A percentile compares a stretch with the other conserved stretches of the same genome.
phyloP scores from a whole-genome alignment of 2,329 filamentous ascomycete species.

The Fusarium pseudoanthophilum region DNA sequence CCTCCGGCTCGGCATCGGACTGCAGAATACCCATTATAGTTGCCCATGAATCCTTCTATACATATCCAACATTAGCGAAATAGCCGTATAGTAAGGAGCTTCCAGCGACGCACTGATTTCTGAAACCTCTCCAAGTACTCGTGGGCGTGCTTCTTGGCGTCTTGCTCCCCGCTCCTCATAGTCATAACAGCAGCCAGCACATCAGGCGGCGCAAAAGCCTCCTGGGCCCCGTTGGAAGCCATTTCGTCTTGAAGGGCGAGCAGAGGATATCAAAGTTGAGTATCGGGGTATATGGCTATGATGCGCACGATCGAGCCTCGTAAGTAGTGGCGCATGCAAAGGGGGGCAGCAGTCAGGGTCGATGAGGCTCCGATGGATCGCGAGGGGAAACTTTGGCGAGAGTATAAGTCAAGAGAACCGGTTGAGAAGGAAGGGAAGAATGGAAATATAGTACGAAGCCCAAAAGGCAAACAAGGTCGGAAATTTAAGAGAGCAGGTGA shows the following conservation, averaged over 20 bases:
- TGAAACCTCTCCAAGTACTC: slow-evolving; percentile 94
- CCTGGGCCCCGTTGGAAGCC: slow-evolving; percentile 73
- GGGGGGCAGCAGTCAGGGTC: slow-evolving; percentile 25
- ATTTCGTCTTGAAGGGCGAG: slow-evolving; percentile 57
- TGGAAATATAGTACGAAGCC: slow-evolving; percentile 8
- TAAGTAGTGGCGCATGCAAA: slow-evolving; percentile 42
- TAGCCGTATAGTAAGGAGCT: not conserved
- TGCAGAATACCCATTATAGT: slow-evolving; percentile 88
- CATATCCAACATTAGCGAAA: slow-evolving; percentile 20
- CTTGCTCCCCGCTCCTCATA: slow-evolving; percentile 86
- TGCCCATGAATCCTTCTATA: slow-evolving; percentile 88
- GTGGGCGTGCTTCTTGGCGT: slow-evolving; percentile 89
- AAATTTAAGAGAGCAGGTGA: slow-evolving; percentile 18
- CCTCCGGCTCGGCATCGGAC: slow-evolving; percentile 81
- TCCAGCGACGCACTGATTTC: slow-evolving; percentile 80
- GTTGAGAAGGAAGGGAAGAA: slow-evolving; percentile 17
- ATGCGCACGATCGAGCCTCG: slow-evolving; percentile 37
- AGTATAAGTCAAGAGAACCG: slow-evolving; percentile 4
- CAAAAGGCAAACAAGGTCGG: slow-evolving; percentile 19
- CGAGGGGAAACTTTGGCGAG: slow-evolving; percentile 10
- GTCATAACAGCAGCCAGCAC: slow-evolving; percentile 90
- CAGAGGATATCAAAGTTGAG: not conserved
- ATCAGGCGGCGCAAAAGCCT: slow-evolving; percentile 77
- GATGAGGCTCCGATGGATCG: slow-evolving; percentile 12
- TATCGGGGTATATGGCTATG: slow-evolving; percentile 18